Evolutionary conservation across 73 alveolate genomes (phyloP).

Genomic region (Blepharisma japonicum): DNA sequence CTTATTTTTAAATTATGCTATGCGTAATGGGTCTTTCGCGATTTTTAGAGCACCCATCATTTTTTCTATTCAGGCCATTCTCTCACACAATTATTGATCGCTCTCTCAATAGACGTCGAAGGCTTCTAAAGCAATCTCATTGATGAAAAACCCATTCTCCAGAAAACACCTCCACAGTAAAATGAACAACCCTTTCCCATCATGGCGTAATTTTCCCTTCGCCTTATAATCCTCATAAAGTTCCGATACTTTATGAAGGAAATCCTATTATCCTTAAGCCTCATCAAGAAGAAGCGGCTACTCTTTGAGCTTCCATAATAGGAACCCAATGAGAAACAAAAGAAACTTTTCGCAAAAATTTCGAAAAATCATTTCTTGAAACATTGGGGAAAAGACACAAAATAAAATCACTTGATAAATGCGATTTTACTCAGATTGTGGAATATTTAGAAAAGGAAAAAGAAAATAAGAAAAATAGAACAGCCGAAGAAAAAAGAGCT

Average conservation of each 20-base stretch:
- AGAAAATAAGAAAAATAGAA: constrained; percentile 64
- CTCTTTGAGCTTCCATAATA: constrained; percentile 86
- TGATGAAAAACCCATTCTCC: constrained; percentile 2
- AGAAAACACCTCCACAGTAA: constrained; percentile 55
- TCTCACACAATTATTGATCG: no score
- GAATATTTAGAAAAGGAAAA: constrained; percentile 68
- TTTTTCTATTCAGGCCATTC: no score
- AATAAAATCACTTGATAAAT: constrained; percentile 70
- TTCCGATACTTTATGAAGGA: constrained; percentile 82
- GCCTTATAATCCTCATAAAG: constrained; percentile 82
- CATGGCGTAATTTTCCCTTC: constrained; percentile 94
- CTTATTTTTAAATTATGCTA: no score
- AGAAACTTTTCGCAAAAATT: constrained; percentile 77
- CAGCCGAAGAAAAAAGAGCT: constrained; percentile 76
- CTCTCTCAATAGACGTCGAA: no score
- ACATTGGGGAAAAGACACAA: constrained; percentile 60
- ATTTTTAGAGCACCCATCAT: no score
- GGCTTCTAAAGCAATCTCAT: no score
- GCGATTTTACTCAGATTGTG: constrained; percentile 83
- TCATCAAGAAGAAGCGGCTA: constrained; percentile 92
- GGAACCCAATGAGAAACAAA: constrained; percentile 83
- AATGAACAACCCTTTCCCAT: constrained; percentile 93
- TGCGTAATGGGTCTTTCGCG: no score
- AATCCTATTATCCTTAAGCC: constrained; percentile 63
- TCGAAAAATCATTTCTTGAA: constrained; percentile 68